phyloP scores from a whole-genome alignment of 208 protist genomes.

The Trypanosoma vivax region DNA sequence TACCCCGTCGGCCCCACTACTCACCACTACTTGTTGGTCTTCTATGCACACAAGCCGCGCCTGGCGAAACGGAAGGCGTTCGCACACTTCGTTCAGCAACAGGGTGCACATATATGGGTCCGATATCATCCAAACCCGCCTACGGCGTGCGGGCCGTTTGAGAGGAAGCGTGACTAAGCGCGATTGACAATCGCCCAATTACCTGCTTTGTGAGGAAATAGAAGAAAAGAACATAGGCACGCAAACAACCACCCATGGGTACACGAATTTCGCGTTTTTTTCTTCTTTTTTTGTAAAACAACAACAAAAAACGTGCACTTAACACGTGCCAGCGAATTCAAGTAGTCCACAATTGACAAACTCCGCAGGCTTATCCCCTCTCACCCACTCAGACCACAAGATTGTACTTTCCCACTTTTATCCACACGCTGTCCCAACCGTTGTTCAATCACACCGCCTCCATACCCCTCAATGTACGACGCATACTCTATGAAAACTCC shows the following conservation, averaged over 20 bases:
- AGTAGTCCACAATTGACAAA: too few species aligned
- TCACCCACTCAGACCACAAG: too few species aligned
- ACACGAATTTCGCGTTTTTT: not conserved
- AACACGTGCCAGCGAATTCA: too few species aligned
- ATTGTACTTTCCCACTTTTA: too few species aligned
- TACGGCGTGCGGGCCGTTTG: not conserved
- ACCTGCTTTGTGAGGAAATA: not conserved
- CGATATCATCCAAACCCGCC: constrained; percentile 8
- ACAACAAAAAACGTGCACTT: too few species aligned
- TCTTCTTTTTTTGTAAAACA: constrained; percentile 5
- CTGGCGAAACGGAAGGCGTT: constrained; percentile 37
- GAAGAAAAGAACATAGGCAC: not conserved
- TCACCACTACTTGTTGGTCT: constrained; percentile 9
- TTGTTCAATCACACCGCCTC: too few species aligned
- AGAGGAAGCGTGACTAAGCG: too few species aligned
- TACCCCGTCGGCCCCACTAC: constrained; percentile 1
- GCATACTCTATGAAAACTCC: too few species aligned
- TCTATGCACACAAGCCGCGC: constrained; percentile 8
- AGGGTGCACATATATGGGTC: constrained; percentile 8
- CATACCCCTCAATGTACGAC: too few species aligned
- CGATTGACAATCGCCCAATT: too few species aligned
- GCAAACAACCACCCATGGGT: not conserved
- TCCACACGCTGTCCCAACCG: too few species aligned
- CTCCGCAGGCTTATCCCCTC: too few species aligned
- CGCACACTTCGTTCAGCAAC: constrained; percentile 25